These are phyloP conservation scores for Xylariomycetidae sp. DNA, from an alignment of 2,329 filamentous ascomycete species.

Conservation along the genomic window DNA sequence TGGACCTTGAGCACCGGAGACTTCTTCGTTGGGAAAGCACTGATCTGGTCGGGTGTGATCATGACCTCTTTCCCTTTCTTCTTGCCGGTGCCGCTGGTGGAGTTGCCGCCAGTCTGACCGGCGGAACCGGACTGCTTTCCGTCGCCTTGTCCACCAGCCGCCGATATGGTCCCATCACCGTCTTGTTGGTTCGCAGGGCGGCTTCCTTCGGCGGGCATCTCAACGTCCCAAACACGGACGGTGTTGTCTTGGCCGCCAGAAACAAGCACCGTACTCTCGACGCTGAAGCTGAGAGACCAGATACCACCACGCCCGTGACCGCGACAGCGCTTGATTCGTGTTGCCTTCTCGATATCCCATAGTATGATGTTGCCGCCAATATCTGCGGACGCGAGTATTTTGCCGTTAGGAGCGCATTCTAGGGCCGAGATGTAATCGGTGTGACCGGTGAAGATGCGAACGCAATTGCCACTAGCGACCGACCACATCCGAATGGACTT, in stretches of 20 bases:
- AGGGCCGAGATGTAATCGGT: constrained; percentile 80
- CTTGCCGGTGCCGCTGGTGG: constrained; percentile 37
- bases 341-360: constrained; percentile 87
- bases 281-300: constrained; percentile 87
- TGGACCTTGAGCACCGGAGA: constrained; percentile 88
- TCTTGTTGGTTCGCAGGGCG: constrained; percentile 31
- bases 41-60: constrained; percentile 89
- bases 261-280: constrained; percentile 83
- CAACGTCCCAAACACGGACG: constrained; percentile 89
- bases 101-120: constrained; percentile 9
- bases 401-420: constrained; percentile 81
- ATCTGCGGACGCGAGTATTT: constrained; percentile 86
- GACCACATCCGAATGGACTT: constrained; percentile 98
- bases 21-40: constrained; percentile 92
- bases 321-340: constrained; percentile 83
- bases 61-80: constrained; percentile 88
- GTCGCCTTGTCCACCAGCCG: constrained; percentile 35
- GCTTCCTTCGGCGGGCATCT: constrained; percentile 59
- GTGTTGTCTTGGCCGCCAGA: constrained; percentile 90
- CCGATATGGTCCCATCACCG: constrained; percentile 34
- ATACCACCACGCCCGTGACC: constrained; percentile 92
- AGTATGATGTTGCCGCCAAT: constrained; percentile 84
- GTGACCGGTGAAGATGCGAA: constrained; percentile 89
- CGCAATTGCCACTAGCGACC: constrained; percentile 76
- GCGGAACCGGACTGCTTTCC: constrained; percentile 29